A percentile compares a stretch with the other conserved stretches of the same genome.
Conservation (phyloP, 257 asterid species). For the Verbascum thapsus region DNA sequence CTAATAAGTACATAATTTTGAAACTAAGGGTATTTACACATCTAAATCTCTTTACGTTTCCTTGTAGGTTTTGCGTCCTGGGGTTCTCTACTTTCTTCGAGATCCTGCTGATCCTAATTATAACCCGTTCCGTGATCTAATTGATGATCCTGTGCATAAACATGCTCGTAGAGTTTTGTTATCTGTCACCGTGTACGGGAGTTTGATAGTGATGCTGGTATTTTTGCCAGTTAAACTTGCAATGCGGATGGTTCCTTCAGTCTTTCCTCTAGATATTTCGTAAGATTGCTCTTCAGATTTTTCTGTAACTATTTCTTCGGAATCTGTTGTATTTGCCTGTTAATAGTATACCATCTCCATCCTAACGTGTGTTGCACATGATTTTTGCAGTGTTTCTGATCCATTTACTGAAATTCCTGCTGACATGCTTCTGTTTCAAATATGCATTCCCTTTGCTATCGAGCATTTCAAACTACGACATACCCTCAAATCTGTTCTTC, state of each 20-base stretch:
- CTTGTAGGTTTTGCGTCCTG: conserved; percentile 86
- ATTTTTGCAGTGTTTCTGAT: conserved; percentile 76
- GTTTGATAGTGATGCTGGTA: conserved; percentile 96
- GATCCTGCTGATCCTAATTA: conserved; percentile 99
- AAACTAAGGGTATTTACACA: background rate
- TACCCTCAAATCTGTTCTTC: conserved; percentile 85
- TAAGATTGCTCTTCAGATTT: conserved; percentile 46
- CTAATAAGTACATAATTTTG: conserved; percentile 7
- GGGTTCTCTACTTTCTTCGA: conserved; percentile 95
- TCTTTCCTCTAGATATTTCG: conserved; percentile 97
- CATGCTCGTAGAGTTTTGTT: conserved; percentile 97
- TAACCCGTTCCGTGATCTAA: conserved; percentile 97
- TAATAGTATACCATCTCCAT: conserved; percentile 14
- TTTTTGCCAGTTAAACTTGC: conserved; percentile 97
- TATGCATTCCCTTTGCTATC: conserved; percentile 96
- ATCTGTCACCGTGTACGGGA: conserved; percentile 94
- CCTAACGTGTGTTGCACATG: conserved; percentile 17
- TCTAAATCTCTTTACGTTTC: conserved; percentile 27
- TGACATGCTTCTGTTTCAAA: conserved; percentile 97
- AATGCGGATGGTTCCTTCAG: conserved; percentile 82
- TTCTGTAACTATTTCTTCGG: background rate
- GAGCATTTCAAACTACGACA: conserved; percentile 94
- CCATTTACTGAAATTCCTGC: conserved; percentile 99
- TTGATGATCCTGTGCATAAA: conserved; percentile 99
- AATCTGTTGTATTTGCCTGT: conserved; percentile 9